Conservation (phyloP, 768 basidiomycete species). For the Panus rudis region DNA sequence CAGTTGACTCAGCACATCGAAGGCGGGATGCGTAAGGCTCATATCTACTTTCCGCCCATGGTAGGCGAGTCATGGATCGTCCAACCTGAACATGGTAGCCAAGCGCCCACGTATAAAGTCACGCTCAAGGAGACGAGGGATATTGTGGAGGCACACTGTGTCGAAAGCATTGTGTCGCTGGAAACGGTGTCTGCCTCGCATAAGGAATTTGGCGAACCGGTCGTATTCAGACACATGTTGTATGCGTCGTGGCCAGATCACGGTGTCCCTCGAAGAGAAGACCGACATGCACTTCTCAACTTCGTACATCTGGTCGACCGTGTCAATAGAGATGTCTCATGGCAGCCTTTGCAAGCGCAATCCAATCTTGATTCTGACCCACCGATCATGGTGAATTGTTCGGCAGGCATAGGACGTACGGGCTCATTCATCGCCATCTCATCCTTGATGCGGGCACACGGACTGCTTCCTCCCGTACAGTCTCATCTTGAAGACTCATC, state of each 20-base stretch:
- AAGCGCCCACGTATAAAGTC: conserved; percentile 42
- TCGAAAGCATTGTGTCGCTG: conserved; percentile 51
- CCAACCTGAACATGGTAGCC: conserved; percentile 36
- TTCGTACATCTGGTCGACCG: conserved; percentile 62
- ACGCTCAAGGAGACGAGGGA: conserved; percentile 41
- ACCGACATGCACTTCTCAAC: conserved; percentile 50
- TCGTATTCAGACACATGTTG: conserved; percentile 63
- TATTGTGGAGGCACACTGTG: conserved; percentile 52
- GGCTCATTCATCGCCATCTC: conserved; percentile 79
- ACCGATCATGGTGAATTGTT: conserved; percentile 79
- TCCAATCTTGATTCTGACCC: conserved; percentile 46
- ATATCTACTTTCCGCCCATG: conserved; percentile 63
- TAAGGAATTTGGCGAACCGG: conserved; percentile 22
- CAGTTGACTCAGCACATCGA: conserved; percentile 78
- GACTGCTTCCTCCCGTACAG: conserved; percentile 34
- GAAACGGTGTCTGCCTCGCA: conserved; percentile 5
- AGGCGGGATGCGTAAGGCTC: conserved; percentile 62
- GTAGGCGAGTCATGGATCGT: conserved; percentile 45
- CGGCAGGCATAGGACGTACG: conserved; percentile 83
- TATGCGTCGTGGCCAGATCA: conserved; percentile 82
- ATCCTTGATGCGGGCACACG: conserved; percentile 64
- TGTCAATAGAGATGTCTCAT: conserved; percentile 43
- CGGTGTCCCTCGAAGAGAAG: conserved; percentile 61
- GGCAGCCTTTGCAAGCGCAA: conserved; percentile 19
- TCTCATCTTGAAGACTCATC: conserved; percentile 17